Percentiles rank a stretch among this genome's conserved stretches.
These are phyloP conservation scores for Aurinia saxatilis DNA, from an alignment of 345 rosid genomes.

Conservation along the genomic window DNA sequence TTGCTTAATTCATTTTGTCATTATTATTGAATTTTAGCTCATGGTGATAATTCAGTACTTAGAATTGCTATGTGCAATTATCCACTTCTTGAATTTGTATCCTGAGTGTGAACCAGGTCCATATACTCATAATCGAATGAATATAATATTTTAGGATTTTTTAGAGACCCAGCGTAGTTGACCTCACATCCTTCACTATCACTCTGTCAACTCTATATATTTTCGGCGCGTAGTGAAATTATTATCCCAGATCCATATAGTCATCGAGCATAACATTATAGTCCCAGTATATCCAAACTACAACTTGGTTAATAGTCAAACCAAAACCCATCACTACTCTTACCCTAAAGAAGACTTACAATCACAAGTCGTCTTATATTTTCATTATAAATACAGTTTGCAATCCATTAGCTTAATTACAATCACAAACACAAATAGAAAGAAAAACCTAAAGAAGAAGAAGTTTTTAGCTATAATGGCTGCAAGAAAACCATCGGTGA, in stretches of 20 bases:
- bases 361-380: background rate
- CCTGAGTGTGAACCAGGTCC: too few relatives aligned
- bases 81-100: too few relatives aligned
- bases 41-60: background rate
- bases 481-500: conserved; percentile 22
- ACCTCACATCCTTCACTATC: conserved; percentile 7
- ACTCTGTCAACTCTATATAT: conserved; percentile 1
- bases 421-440: background rate
- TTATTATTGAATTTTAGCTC: too few relatives aligned
- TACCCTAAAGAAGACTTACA: background rate
- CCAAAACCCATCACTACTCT: conserved; percentile 7
- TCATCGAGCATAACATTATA: too few relatives aligned
- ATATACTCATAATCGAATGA: too few relatives aligned
- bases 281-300: background rate
- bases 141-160: too few relatives aligned
- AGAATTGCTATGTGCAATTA: background rate
- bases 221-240: conserved; percentile 3
- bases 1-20: too few relatives aligned
- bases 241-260: too few relatives aligned
- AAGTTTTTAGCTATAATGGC: conserved; percentile 13
- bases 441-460: too few relatives aligned
- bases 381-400: conserved; percentile 10
- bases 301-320: conserved; percentile 23
- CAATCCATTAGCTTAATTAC: background rate
- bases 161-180: background rate